Evolutionary conservation across 371 early-diverging fungal species (phyloP), one percentile per base, ranked within the genome.

Genomic region (Rhizopus sp.): DNA sequence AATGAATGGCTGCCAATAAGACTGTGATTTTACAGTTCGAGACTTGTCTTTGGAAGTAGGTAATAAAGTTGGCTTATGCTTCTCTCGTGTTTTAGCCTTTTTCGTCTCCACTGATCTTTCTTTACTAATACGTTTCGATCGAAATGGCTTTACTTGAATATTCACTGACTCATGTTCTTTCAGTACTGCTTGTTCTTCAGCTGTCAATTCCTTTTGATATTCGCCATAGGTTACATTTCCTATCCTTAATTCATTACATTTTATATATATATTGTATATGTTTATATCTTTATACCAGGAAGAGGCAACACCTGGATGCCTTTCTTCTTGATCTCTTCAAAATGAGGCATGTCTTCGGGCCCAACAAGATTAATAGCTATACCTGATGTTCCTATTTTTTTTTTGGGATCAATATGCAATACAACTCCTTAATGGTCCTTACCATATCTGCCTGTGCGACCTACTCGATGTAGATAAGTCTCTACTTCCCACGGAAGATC

Each of bases 371-470:
- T 78, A 31, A 78, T 53, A 17, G 78, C 78, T 59, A 78, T 72
- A 7, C 78, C 78, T n/a, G 78, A 78, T 5, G 75, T 78, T 15
- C 77, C 77, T 77, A 30, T 44, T n/a, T 50, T 39, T 45, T n/a
- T 52, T n/a, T 7, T 33, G 46, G 31, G 4, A 23, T 38, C 29
- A 17, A 23, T 23, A 23, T 23, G 23, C 6, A 35, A 5, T 38
- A 31, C 23, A 17, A 29, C 29, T 37, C 8, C 34, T 52, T 34
- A 29, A n/a, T 15, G 41, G 33, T 50, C 17, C 32, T 41, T 72
- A 74, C 99, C 99, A 72, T 96, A 99, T 57, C 99, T 88, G 4
- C 99, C 99, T 7, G 99, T 97, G 56, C 99, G 89, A n/a, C 99
- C 99, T 59, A 99, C 96, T 55, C 99, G 90, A 75, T 99, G 99